These are phyloP conservation scores for Saccharomycodes ludwigii DNA, from an alignment of 805 yeast species.

Conservation along the genomic window DNA sequence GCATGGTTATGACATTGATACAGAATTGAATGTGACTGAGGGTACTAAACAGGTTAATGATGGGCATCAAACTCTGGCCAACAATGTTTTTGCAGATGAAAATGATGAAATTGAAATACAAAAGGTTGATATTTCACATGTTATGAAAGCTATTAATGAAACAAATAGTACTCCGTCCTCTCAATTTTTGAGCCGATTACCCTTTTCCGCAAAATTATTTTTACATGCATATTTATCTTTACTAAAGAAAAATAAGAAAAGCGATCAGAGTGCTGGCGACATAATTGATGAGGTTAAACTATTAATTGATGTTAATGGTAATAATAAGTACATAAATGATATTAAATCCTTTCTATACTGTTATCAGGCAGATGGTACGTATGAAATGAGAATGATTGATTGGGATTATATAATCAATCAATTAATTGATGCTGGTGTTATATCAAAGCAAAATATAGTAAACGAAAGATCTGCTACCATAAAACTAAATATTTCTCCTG, in stretches of 20 bases:
- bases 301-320: slow-evolving; percentile 30
- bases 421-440: slow-evolving; percentile 65
- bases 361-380: slow-evolving; percentile 23
- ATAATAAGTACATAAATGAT: slow-evolving; percentile 17
- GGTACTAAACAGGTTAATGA: slow-evolving; percentile 7
- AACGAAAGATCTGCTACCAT: slow-evolving; percentile 59
- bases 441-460: slow-evolving; percentile 52
- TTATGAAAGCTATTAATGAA: slow-evolving; percentile 69
- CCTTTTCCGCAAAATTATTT: slow-evolving; percentile 61
- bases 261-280: slow-evolving; percentile 65
- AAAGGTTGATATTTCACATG: slow-evolving; percentile 58
- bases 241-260: slow-evolving; percentile 52
- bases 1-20: slow-evolving; percentile 21
- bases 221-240: slow-evolving; percentile 56
- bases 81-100: slow-evolving; percentile 6
- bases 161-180: slow-evolving; percentile 65
- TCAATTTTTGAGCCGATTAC: slow-evolving; percentile 41
- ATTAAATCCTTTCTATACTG: slow-evolving; percentile 24
- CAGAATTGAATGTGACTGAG: slow-evolving; percentile 7
- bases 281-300: slow-evolving; percentile 64
- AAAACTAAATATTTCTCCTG: slow-evolving; percentile 56
- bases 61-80: slow-evolving; percentile 9
- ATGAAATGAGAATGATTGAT: slow-evolving; percentile 48
- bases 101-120: slow-evolving; percentile 28
- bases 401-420: slow-evolving; percentile 46